These are phyloP conservation scores for Exophiala mesophila DNA, from an alignment of 2,329 filamentous ascomycete species.

Conservation along the genomic window DNA sequence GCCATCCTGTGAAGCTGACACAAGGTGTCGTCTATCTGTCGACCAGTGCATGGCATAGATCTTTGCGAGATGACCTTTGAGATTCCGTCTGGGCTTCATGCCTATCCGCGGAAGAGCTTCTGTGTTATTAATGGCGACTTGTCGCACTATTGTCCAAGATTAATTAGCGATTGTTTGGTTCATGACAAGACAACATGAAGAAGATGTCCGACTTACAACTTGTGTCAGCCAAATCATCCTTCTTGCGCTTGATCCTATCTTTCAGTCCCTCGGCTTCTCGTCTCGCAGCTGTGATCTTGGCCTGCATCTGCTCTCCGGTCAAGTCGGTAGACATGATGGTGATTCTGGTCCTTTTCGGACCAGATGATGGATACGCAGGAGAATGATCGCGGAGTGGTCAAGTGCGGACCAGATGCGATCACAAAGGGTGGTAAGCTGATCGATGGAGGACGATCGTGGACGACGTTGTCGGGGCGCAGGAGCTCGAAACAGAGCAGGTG, in stretches of 20 bases:
- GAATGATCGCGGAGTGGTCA: too few relatives aligned
- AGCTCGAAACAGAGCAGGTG: constrained; percentile 18
- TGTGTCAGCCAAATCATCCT: constrained; percentile 98
- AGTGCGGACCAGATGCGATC: too few relatives aligned
- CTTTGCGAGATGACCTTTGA: constrained; percentile 97
- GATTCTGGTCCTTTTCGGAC: constrained; percentile 28
- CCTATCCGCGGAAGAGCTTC: constrained; percentile 87
- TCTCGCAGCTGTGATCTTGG: constrained; percentile 84
- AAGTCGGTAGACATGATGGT: constrained; percentile 44
- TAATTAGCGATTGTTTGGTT: constrained; percentile 27
- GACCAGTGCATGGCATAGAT: constrained; percentile 99
- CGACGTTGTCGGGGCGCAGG: constrained; percentile 15
- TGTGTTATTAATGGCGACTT: constrained; percentile 86
- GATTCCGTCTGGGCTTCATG: constrained; percentile 95
- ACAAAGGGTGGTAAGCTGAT: neutral
- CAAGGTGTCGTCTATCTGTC: constrained; percentile 91
- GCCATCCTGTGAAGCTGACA: constrained; percentile 96
- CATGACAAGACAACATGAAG: constrained; percentile 1
- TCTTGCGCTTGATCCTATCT: constrained; percentile 99
- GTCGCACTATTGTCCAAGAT: constrained; percentile 61
- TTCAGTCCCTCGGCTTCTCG: constrained; percentile 97
- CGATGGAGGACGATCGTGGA: neutral
- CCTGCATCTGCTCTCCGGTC: constrained; percentile 68
- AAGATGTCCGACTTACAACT: constrained; percentile 64
- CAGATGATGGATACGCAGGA: constrained; percentile 15